These are phyloP conservation scores for Peronospora farinosa DNA, from an alignment of 352 stramenopile species.

Conservation along the genomic window DNA sequence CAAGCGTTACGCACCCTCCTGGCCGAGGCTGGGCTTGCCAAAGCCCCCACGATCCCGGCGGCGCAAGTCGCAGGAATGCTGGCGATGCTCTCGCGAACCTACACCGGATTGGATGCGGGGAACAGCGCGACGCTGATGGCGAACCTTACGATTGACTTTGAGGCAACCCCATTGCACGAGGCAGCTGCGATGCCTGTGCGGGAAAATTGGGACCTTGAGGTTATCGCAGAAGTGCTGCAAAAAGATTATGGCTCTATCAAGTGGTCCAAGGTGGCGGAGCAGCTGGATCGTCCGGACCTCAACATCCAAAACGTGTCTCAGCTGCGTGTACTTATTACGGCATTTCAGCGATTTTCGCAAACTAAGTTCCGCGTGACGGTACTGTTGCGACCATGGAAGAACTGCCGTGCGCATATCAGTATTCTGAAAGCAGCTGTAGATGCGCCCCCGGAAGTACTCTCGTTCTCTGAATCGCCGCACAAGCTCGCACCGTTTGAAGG, in stretches of 20 bases:
- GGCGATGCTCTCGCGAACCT: constrained; percentile 81
- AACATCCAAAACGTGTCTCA: constrained; percentile 56
- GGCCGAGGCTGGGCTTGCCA: constrained; percentile 71
- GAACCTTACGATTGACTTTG: constrained; percentile 75
- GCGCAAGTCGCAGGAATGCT: constrained; percentile 86
- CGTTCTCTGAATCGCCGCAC: constrained; percentile 70
- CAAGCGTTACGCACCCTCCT: constrained; percentile 79
- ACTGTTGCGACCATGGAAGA: constrained; percentile 72
- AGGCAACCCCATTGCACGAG: constrained; percentile 33
- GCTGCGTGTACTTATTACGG: constrained; percentile 66
- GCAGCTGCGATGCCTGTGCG: constrained; percentile 21
- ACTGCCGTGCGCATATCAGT: constrained; percentile 68
- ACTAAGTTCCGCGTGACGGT: constrained; percentile 71
- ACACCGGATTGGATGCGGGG: constrained; percentile 50
- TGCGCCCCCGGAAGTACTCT: constrained; percentile 70
- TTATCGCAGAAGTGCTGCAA: constrained; percentile 80
- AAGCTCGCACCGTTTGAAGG: constrained; percentile 83
- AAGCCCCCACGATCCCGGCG: constrained; percentile 77
- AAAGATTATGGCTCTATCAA: constrained; percentile 83
- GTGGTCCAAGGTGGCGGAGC: constrained; percentile 80
- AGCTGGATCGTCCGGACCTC: constrained; percentile 75
- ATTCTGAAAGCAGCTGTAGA: constrained; percentile 77
- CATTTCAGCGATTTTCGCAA: constrained; percentile 76
- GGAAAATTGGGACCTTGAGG: constrained; percentile 78
- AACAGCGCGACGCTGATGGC: constrained; percentile 76